Conservation (phyloP, 73 alveolate genomes). For the Paramecium caudatum region DNA sequence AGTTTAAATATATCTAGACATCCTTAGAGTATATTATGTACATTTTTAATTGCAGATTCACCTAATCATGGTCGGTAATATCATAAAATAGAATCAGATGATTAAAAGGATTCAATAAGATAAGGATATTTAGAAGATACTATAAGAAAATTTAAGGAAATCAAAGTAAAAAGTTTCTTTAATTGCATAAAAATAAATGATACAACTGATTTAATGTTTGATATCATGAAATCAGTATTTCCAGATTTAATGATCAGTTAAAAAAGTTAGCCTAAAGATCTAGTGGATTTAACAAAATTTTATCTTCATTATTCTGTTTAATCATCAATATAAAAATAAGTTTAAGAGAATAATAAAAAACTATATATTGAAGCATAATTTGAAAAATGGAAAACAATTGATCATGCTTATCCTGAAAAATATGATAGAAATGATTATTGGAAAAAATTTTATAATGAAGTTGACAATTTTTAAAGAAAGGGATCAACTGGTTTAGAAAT, state of each 20-base stretch:
- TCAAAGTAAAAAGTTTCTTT: neutral
- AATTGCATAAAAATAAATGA: conserved; percentile 61
- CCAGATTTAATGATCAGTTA: conserved; percentile 1
- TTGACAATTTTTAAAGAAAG: neutral
- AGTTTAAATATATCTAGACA: conserved; percentile 40
- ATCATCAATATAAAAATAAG: neutral
- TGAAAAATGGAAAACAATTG: neutral
- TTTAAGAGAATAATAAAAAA: no score
- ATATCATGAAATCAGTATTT: neutral
- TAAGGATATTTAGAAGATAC: conserved; percentile 25
- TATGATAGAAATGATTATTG: neutral
- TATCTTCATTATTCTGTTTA: no score
- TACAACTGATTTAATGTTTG: neutral
- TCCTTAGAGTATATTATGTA: conserved; percentile 14
- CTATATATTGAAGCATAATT: neutral
- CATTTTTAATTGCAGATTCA: conserved; percentile 63
- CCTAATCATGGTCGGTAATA: conserved; percentile 68
- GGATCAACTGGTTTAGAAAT: conserved; percentile 14
- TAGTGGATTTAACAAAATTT: neutral
- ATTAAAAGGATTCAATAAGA: neutral
- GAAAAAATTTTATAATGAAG: neutral
- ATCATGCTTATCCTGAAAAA: neutral
- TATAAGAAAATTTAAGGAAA: neutral
- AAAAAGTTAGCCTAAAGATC: neutral
- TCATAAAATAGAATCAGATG: conserved; percentile 51